phyloP scores from a whole-genome alignment of 163 green algal genomes.

The Scenedesmus sp. region DNA sequence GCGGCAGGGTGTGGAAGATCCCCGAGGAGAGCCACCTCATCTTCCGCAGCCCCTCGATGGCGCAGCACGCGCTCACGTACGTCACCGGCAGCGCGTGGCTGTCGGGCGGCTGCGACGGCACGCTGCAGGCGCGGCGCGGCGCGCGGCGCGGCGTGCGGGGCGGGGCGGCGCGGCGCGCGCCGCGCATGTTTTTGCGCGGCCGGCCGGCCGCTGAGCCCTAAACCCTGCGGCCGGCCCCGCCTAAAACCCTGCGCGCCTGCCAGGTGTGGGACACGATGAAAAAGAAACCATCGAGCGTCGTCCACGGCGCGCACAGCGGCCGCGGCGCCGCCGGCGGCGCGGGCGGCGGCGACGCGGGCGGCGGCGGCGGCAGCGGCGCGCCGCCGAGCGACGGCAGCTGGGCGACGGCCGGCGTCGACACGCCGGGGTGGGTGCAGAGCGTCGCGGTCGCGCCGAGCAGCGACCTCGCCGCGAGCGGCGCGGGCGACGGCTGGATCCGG shows the following conservation, averaged over 20 bases:
- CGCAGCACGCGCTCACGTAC: slow-evolving; percentile 25
- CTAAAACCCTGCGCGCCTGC: no score
- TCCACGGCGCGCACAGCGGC: slow-evolving; percentile 70
- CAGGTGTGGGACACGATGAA: slow-evolving; percentile 54
- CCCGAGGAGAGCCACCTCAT: slow-evolving; percentile 96
- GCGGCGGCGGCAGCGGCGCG: slow-evolving; percentile 18
- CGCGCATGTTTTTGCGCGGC: no score
- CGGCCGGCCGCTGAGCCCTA: no score
- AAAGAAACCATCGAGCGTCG: slow-evolving; percentile 85
- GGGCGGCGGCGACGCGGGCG: slow-evolving; percentile 46
- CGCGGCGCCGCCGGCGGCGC: slow-evolving; percentile 12
- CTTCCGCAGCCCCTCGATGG: slow-evolving; percentile 65
- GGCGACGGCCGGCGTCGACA: slow-evolving; percentile 22
- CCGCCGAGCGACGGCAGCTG: slow-evolving; percentile 30
- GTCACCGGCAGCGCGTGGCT: slow-evolving; percentile 75
- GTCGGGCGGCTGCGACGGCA: slow-evolving; percentile 81
- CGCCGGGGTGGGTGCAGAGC: slow-evolving; percentile 78
- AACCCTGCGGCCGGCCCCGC: no score
- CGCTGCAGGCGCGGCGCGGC: slow-evolving; percentile 24
- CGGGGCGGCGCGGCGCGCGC: no score
- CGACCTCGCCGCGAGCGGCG: slow-evolving; percentile 90
- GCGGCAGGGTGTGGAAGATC: slow-evolving; percentile 98
- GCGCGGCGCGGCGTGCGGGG: no score
- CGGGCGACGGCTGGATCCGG: slow-evolving; percentile 86
- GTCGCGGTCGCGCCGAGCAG: slow-evolving; percentile 77